Conservation (phyloP, 2,329 filamentous ascomycete genomes). For the Catunica adiposa region DNA sequence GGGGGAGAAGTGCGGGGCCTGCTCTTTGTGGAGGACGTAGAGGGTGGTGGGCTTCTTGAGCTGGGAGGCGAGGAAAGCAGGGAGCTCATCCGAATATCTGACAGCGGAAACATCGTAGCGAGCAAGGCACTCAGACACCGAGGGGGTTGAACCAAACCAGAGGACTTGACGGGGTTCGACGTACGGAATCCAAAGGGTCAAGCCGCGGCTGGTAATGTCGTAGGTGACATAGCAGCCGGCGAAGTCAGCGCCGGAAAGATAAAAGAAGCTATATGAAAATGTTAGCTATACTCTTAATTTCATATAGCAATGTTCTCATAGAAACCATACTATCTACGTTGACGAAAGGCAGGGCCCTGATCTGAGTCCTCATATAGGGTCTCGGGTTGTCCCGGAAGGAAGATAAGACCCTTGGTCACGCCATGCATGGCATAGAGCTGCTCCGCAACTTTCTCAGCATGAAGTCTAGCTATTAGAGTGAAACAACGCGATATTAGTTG, state of each 20-base stretch:
- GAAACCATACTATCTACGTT: constrained; percentile 38
- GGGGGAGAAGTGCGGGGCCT: constrained; percentile 25
- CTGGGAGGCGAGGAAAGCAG: constrained; percentile 26
- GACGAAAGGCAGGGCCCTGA: constrained; percentile 37
- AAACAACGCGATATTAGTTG: too few species aligned
- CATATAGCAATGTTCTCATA: not conserved
- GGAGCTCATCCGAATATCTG: constrained; percentile 39
- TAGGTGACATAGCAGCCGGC: constrained; percentile 40
- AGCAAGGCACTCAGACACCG: constrained; percentile 41
- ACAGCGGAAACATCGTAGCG: constrained; percentile 57
- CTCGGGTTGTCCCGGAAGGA: constrained; percentile 35
- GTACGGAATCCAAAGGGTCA: constrained; percentile 59
- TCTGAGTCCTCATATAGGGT: constrained; percentile 42
- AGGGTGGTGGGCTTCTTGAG: constrained; percentile 21
- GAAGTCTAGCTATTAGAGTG: constrained; percentile 35
- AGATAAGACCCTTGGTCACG: constrained; percentile 35
- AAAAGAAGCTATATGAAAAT: constrained; percentile 36
- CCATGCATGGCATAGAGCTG: constrained; percentile 25
- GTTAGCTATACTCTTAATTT: not conserved
- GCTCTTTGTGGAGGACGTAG: constrained; percentile 32
- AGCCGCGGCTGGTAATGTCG: constrained; percentile 39
- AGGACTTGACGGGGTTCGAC: constrained; percentile 44
- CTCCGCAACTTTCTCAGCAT: constrained; percentile 39
- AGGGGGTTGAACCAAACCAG: constrained; percentile 47
- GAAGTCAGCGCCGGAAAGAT: constrained; percentile 38